These are phyloP conservation scores for Byssochlamys sp. DNA, from an alignment of 2,329 filamentous ascomycete genomes.

Conservation along the genomic window DNA sequence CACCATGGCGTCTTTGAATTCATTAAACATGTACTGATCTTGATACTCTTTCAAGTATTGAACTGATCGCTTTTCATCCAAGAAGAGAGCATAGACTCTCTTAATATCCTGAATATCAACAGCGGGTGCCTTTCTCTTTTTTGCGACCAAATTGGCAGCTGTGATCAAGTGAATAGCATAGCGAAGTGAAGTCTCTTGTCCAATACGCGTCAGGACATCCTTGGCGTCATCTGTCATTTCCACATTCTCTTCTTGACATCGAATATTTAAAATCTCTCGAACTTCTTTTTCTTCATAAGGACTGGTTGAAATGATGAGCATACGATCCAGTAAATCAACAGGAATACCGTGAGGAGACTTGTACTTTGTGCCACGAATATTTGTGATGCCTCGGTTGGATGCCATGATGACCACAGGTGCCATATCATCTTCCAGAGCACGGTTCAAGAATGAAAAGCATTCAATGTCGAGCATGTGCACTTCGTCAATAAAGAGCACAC, in stretches of 20 bases:
- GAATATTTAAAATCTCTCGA: constrained; percentile 80
- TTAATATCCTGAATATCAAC: constrained; percentile 82
- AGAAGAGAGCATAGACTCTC: constrained; percentile 87
- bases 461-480: constrained; percentile 99
- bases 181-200: constrained; percentile 77
- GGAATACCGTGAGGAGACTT: constrained; percentile 86
- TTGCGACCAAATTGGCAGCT: constrained; percentile 75
- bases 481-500: constrained; percentile 95
- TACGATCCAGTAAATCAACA: constrained; percentile 87
- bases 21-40: too few relatives aligned
- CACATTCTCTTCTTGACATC: constrained; percentile 91
- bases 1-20: too few relatives aligned
- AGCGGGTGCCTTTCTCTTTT: constrained; percentile 75
- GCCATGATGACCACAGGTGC: constrained; percentile 99
- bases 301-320: constrained; percentile 92
- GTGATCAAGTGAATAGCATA: constrained; percentile 97
- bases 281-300: constrained; percentile 75
- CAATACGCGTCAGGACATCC: constrained; percentile 89
- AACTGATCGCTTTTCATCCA: too few relatives aligned
- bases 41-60: too few relatives aligned
- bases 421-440: constrained; percentile 85
- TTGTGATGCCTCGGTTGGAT: constrained; percentile 83
- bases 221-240: constrained; percentile 82
- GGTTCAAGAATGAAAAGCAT: constrained; percentile 97
- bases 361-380: constrained; percentile 88